Evolutionary conservation across 164 flowering plant species (phyloP), one percentile per base, ranked within the genome.

Genomic region (Warburgia ugandensis): DNA sequence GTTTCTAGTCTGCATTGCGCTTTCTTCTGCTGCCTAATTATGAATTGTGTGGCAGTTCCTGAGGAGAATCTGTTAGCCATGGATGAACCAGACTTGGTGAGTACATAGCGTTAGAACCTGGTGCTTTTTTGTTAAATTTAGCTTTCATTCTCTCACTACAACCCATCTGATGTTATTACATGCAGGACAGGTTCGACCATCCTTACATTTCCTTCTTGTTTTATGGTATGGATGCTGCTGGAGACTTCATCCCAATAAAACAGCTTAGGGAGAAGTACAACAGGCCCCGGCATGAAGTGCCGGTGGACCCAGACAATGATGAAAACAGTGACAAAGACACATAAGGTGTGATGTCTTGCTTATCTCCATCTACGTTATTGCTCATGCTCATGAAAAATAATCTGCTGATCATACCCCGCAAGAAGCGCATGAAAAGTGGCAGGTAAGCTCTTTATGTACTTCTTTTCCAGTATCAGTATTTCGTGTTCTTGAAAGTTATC

Each of bases 241-340:
- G 96, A 44, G 95, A 92, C 66, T 85, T 81, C 69, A 83, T 92
- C 55, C 98, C 98, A 0, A 72, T 87, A 59, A 80, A 77, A 68
- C 95, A 87, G 63, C 73, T 92, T 41, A 84, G 94, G 4, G 96
- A 87, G 64, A 92, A 87, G 73, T 92, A 67, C 63, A 80, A 76
- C 63, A 74, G 70, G 64, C 90, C 96, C 13, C 76, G 96, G 23
- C 80, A 87, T 68, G 98, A 92, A 72, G 73, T 80, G 39, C 91
- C 91, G 8, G 13, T 52, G 20, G 85, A 85, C 54, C 58, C 77
- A 37, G 45, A 68, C 14, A 78, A 74, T 59, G 85, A 75, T 6
- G 72, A 70, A 9, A 62, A 46, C 6, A 61, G 45, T 43, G 56
- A 65, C 31, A 50, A 61, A 30, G 69, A 55, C 52, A 52, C 61